A percentile compares a stretch with the other conserved stretches of the same genome.
Conservation (phyloP, 305 asterid species). For the Petunia hybrid region DNA sequence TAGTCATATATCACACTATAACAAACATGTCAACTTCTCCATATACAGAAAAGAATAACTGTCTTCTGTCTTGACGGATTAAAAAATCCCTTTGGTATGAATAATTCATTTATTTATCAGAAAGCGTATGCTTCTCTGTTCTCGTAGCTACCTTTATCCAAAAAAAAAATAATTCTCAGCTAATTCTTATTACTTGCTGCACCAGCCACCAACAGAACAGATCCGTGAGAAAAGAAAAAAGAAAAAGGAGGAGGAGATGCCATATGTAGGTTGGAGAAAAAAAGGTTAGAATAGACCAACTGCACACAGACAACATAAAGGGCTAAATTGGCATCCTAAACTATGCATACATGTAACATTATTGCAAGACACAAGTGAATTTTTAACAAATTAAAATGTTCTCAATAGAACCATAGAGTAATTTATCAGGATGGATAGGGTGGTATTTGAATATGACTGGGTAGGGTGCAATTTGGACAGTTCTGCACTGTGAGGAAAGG, state of each 20-base stretch:
- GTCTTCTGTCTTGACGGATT: background rate
- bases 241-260: conserved; percentile 9
- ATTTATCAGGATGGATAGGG: background rate
- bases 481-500: conserved; percentile 3
- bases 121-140: background rate
- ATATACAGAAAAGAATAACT: conserved; percentile 17
- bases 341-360: background rate
- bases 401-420: background rate
- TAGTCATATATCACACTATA: background rate
- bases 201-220: background rate
- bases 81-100: background rate
- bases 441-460: no score
- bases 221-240: conserved; percentile 25
- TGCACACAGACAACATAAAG: background rate
- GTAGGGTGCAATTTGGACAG: no score
- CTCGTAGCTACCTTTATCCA: no score
- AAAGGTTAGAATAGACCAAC: background rate
- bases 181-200: conserved; percentile 12
- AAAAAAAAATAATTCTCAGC: background rate
- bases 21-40: conserved; percentile 11
- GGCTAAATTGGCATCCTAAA: background rate
- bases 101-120: conserved; percentile 19
- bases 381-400: background rate
- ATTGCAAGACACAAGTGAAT: background rate
- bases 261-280: background rate